These are phyloP conservation scores for Plectosphaerella cucumerina DNA, from an alignment of 2,329 filamentous ascomycete species.

Conservation along the genomic window DNA sequence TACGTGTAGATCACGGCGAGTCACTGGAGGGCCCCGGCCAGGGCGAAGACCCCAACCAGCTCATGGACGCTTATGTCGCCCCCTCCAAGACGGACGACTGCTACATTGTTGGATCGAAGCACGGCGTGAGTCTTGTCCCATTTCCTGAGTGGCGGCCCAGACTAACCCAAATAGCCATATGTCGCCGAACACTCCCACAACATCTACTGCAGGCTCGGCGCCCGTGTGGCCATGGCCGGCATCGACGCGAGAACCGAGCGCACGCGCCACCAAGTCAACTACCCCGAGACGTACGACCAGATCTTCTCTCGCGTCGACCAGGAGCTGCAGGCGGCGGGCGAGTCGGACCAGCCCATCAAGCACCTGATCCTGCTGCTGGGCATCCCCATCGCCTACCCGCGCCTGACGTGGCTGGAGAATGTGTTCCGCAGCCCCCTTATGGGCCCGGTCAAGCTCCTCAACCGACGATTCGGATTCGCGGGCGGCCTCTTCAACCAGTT, in stretches of 20 bases:
- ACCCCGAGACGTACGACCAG: constrained; percentile 81
- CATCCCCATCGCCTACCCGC: constrained; percentile 82
- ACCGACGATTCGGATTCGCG: constrained; percentile 83
- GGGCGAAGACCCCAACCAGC: constrained; percentile 65
- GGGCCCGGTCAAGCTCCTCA: constrained; percentile 82
- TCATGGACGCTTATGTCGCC: constrained; percentile 70
- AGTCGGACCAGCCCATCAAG: constrained; percentile 70
- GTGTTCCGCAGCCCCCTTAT: constrained; percentile 83
- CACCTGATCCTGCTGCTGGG: constrained; percentile 86
- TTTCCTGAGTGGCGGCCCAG: constrained; percentile 23
- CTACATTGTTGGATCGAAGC: constrained; percentile 73
- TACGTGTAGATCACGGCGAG: constrained; percentile 41
- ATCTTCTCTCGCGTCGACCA: constrained; percentile 72
- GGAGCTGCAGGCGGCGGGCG: constrained; percentile 67
- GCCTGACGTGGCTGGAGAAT: constrained; percentile 95
- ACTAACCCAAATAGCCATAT: constrained; percentile 64
- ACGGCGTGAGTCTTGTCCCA: constrained; percentile 61
- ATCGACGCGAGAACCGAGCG: constrained; percentile 93
- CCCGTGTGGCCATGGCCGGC: constrained; percentile 78
- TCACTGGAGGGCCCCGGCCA: constrained; percentile 21
- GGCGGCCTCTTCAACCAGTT: constrained; percentile 91
- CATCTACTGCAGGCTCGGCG: constrained; percentile 79
- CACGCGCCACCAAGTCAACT: constrained; percentile 91
- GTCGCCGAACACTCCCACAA: constrained; percentile 85
- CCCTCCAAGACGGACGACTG: constrained; percentile 54